A percentile compares a stretch with the other conserved stretches of the same genome.
Evolutionary conservation across 148 eudicot species (phyloP).

Genomic region (Simmondsia chinensis): DNA sequence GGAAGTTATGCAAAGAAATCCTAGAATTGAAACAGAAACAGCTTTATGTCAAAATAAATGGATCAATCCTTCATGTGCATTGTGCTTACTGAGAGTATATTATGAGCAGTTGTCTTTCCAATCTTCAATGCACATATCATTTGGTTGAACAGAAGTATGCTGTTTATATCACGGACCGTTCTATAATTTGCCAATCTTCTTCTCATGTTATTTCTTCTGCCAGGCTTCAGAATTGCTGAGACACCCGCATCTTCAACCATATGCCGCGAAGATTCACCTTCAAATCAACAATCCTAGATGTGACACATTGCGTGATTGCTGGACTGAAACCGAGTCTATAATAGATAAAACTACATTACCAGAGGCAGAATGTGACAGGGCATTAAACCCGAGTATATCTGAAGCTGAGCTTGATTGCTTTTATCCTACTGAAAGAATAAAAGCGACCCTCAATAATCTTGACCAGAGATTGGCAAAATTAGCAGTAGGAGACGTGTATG

Average conservation of each 20-base stretch:
- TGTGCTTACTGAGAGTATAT: too few relatives aligned
- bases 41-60: too few relatives aligned
- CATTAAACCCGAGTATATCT: conserved; percentile 70
- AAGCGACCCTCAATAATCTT: conserved; percentile 25
- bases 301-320: conserved; percentile 40
- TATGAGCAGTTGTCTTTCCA: too few relatives aligned
- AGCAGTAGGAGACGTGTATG: conserved; percentile 37
- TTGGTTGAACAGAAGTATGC: too few relatives aligned
- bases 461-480: conserved; percentile 38
- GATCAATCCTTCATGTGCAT: too few relatives aligned
- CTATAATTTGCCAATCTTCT: not conserved
- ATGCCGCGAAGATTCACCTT: conserved; percentile 66
- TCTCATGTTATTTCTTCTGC: conserved; percentile 4
- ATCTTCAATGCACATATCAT: too few relatives aligned
- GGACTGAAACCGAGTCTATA: conserved; percentile 48
- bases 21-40: too few relatives aligned
- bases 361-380: conserved; percentile 59
- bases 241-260: conserved; percentile 76
- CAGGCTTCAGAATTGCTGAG: conserved; percentile 93
- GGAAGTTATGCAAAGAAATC: too few relatives aligned
- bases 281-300: conserved; percentile 62
- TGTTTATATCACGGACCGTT: too few relatives aligned
- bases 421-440: conserved; percentile 30
- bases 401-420: conserved; percentile 42
- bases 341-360: conserved; percentile 57